These are phyloP conservation scores for Boletus subcaerulescens DNA, from an alignment of 768 basidiomycete species.

Conservation along the genomic window DNA sequence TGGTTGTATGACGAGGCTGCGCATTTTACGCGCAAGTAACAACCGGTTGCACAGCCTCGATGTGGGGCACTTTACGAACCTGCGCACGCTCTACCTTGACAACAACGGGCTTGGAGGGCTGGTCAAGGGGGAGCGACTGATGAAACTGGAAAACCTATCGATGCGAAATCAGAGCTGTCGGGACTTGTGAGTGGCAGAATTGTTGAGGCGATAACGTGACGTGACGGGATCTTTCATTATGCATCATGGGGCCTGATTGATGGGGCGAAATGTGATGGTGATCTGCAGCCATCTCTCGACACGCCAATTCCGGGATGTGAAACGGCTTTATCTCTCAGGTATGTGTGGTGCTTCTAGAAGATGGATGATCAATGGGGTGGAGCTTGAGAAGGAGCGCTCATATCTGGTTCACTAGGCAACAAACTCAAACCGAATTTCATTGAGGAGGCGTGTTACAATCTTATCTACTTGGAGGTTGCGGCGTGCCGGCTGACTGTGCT, in stretches of 20 bases:
- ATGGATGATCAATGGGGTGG: constrained; percentile 7
- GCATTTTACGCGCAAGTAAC: constrained; percentile 81
- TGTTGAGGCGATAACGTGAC: constrained; percentile 24
- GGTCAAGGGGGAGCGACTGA: constrained; percentile 52
- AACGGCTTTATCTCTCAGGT: constrained; percentile 94
- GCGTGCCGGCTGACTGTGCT: constrained; percentile 76
- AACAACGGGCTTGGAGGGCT: constrained; percentile 63
- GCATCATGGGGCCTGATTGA: constrained; percentile 31
- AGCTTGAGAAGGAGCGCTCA: constrained; percentile 17
- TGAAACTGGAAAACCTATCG: constrained; percentile 85
- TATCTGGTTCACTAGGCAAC: constrained; percentile 56
- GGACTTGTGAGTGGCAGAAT: constrained; percentile 58
- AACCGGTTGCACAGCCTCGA: constrained; percentile 74
- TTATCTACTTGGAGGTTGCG: constrained; percentile 90
- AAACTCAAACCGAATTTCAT: constrained; percentile 60
- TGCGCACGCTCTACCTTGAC: constrained; percentile 93
- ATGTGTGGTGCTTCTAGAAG: constrained; percentile 33
- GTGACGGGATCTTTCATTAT: constrained; percentile 39
- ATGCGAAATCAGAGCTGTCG: constrained; percentile 83
- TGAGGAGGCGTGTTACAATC: constrained; percentile 77
- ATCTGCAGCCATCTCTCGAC: constrained; percentile 41
- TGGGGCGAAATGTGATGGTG: constrained; percentile 30
- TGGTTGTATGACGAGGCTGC: constrained; percentile 61
- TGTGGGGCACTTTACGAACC: constrained; percentile 56
- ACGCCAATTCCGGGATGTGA: constrained; percentile 85